Evolutionary conservation across 331 rosid species (phyloP).

Genomic region (Malus hybrid): DNA sequence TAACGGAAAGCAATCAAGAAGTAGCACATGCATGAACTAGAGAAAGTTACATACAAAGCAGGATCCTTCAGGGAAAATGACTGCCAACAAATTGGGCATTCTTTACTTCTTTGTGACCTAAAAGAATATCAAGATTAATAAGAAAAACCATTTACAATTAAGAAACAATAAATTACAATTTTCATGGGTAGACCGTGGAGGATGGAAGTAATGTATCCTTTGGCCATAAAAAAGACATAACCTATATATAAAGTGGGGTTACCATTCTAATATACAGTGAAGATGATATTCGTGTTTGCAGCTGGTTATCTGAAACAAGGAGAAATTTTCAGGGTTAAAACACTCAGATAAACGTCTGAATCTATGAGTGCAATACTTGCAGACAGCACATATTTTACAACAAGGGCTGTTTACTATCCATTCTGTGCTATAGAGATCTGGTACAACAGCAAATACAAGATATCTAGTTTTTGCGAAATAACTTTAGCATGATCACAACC

Average conservation of each 20-base stretch:
- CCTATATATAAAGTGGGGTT: slow-evolving; percentile 5
- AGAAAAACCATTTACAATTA: neutral
- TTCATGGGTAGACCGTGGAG: neutral
- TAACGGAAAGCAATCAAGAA: neutral
- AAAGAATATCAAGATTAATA: neutral
- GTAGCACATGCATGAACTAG: neutral
- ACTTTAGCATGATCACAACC: neutral
- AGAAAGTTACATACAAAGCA: slow-evolving; percentile 36
- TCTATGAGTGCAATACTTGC: neutral
- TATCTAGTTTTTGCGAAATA: neutral
- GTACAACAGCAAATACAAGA: neutral
- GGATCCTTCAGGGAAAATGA: slow-evolving; percentile 69
- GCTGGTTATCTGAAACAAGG: slow-evolving; percentile 56
- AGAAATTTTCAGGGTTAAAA: neutral
- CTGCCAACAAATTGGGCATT: slow-evolving; percentile 96
- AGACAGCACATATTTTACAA: neutral
- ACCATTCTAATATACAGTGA: slow-evolving; percentile 97
- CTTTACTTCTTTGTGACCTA: slow-evolving; percentile 76
- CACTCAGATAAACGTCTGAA: neutral
- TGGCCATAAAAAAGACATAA: neutral
- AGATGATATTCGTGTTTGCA: slow-evolving; percentile 97
- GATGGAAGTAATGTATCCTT: neutral
- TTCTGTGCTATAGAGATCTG: neutral
- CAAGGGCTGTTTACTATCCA: neutral
- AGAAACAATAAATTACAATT: neutral